Conservation (phyloP, 139 green algal genomes). For the Chara braunii region DNA sequence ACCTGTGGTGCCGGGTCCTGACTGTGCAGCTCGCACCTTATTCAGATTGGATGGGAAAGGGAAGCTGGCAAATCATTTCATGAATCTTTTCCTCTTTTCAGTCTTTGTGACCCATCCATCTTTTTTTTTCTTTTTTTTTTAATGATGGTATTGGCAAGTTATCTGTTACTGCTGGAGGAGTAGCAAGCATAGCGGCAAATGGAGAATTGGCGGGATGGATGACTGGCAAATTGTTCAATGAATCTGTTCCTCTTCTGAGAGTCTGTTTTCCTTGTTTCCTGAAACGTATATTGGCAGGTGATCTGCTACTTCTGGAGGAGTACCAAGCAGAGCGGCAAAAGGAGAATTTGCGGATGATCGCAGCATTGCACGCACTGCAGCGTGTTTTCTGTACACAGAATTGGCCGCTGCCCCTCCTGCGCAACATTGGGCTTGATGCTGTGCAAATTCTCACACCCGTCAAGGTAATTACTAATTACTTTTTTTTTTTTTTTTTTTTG, state of each 20-base stretch:
- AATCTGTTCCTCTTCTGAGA: neutral
- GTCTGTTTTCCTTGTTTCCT: neutral
- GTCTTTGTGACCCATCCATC: neutral
- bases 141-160: neutral
- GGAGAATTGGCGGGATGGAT: constrained; percentile 20
- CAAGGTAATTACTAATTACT: too few species aligned
- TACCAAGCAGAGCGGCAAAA: constrained; percentile 6
- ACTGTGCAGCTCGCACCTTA: too few species aligned
- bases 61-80: too few species aligned
- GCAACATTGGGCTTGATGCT: constrained; percentile 27
- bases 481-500: too few species aligned
- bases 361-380: constrained; percentile 27
- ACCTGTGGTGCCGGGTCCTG: neutral
- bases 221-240: constrained; percentile 8
- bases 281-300: neutral
- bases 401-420: neutral
- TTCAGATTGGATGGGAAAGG: too few species aligned
- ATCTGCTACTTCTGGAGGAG: constrained; percentile 8
- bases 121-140: neutral
- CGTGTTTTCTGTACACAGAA: constrained; percentile 7
- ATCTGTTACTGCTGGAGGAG: constrained; percentile 3
- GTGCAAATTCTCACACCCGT: constrained; percentile 25
- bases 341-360: constrained; percentile 32
- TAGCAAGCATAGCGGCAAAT: neutral
- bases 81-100: neutral